A percentile compares a stretch with the other conserved stretches of the same genome.
phyloP scores from a whole-genome alignment of 2,329 filamentous ascomycete genomes.

The Zymoseptoria passerinii region DNA sequence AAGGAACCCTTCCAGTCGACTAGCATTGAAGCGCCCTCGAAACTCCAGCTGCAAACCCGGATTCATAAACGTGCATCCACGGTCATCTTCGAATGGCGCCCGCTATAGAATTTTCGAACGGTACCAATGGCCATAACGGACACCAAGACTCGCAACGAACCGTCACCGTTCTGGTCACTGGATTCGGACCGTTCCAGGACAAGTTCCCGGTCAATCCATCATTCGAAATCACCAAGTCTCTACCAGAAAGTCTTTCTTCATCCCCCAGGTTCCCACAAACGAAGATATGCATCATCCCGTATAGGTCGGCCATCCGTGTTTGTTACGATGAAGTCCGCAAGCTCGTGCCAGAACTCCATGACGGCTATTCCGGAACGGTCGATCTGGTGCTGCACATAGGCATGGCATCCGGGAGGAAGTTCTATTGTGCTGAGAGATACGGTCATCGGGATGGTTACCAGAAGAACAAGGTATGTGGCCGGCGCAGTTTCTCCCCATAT shows the following conservation, averaged over 20 bases:
- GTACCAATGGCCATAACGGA: background rate
- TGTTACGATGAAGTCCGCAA: slow-evolving; percentile 59
- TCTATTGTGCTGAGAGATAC: slow-evolving; percentile 63
- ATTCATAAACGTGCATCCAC: background rate
- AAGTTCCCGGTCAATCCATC: slow-evolving; percentile 66
- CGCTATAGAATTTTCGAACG: background rate
- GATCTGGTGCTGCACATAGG: slow-evolving; percentile 72
- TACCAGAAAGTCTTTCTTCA: slow-evolving; percentile 56
- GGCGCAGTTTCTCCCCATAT: background rate
- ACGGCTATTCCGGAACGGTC: slow-evolving; percentile 37
- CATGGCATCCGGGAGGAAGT: slow-evolving; percentile 58
- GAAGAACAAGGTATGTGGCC: slow-evolving; percentile 34
- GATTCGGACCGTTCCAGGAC: slow-evolving; percentile 56
- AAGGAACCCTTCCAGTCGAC: background rate
- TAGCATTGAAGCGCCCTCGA: background rate
- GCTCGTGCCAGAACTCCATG: slow-evolving; percentile 56
- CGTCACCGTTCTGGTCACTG: slow-evolving; percentile 40
- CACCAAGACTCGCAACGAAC: background rate
- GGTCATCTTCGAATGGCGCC: background rate
- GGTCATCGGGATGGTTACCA: slow-evolving; percentile 65
- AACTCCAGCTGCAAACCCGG: background rate
- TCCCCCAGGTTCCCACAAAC: slow-evolving; percentile 20
- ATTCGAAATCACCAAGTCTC: slow-evolving; percentile 62
- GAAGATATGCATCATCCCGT: slow-evolving; percentile 54
- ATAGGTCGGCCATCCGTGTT: slow-evolving; percentile 61